Conservation (phyloP, 1,139 yeast genomes). For the Kurtzmaniella quercitrusa region DNA sequence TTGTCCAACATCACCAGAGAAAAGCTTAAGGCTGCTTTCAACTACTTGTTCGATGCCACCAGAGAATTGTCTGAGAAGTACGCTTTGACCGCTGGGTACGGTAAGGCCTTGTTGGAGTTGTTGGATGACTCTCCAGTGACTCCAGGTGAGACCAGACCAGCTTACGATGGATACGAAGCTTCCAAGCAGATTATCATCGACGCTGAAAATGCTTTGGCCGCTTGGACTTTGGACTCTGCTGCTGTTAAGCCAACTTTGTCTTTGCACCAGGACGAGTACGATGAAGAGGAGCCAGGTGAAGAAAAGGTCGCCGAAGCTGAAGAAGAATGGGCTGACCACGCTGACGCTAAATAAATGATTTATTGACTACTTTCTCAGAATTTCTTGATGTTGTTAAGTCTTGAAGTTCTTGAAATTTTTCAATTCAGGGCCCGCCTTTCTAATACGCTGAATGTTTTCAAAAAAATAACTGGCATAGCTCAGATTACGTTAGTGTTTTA, state of each 20-base stretch:
- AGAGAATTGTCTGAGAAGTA: slow-evolving; percentile 96
- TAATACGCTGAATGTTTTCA: neutral
- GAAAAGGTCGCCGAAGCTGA: slow-evolving; percentile 49
- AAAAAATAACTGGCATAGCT: neutral
- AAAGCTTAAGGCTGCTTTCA: slow-evolving; percentile 94
- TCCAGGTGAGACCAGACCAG: slow-evolving; percentile 98
- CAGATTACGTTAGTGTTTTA: neutral
- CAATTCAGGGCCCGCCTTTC: neutral
- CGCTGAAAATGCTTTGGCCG: slow-evolving; percentile 91
- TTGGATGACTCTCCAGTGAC: slow-evolving; percentile 96
- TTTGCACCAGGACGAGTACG: slow-evolving; percentile 73
- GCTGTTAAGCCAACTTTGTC: slow-evolving; percentile 92
- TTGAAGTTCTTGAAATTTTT: neutral
- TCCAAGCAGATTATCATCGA: slow-evolving; percentile 96
- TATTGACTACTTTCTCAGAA: neutral
- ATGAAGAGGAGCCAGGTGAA: slow-evolving; percentile 56
- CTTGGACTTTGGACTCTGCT: slow-evolving; percentile 96
- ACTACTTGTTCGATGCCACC: slow-evolving; percentile 93
- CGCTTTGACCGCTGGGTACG: slow-evolving; percentile 97
- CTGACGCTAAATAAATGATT: slow-evolving; percentile 15
- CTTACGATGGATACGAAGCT: slow-evolving; percentile 97
- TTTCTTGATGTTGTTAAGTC: too few relatives aligned
- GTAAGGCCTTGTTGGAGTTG: slow-evolving; percentile 93
- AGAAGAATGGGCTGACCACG: slow-evolving; percentile 40
- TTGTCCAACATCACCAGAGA: slow-evolving; percentile 96